A percentile compares a stretch with the other conserved stretches of the same genome.
Conservation (phyloP, 2,329 filamentous ascomycete species). For the Penicillium sp. region DNA sequence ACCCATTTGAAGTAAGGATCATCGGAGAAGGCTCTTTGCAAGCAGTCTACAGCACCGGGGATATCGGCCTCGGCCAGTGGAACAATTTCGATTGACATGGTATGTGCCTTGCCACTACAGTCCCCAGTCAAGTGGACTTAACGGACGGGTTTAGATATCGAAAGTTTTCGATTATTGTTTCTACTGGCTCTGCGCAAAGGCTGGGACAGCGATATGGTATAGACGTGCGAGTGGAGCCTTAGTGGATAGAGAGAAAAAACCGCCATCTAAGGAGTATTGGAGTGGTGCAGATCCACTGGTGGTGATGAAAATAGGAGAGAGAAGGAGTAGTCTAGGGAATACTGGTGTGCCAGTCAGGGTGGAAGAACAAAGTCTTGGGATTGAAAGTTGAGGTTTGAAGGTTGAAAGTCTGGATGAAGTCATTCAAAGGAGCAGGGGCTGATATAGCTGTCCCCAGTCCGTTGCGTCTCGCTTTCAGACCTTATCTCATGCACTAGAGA, state of each 20-base stretch:
- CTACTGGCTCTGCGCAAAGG: constrained; percentile 32
- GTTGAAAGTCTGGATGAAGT: constrained; percentile 1
- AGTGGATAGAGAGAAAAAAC: constrained; percentile 30
- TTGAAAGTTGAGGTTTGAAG: neutral
- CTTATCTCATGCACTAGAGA: constrained; percentile 9
- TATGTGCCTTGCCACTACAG: constrained; percentile 20
- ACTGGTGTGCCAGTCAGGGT: constrained; percentile 5
- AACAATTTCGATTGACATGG: constrained; percentile 55
- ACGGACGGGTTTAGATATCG: constrained; percentile 17
- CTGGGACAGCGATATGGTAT: constrained; percentile 35
- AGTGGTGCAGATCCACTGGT: constrained; percentile 17
- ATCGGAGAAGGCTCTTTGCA: constrained; percentile 64
- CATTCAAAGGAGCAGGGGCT: constrained; percentile 5
- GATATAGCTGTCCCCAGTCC: constrained; percentile 16
- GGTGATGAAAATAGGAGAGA: constrained; percentile 1
- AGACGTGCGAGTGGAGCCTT: constrained; percentile 31
- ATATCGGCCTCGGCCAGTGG: constrained; percentile 60
- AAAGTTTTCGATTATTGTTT: constrained; percentile 14
- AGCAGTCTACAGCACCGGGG: constrained; percentile 61
- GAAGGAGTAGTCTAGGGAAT: constrained; percentile 1
- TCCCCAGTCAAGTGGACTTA: constrained; percentile 9
- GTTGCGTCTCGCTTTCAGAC: constrained; percentile 8
- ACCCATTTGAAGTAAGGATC: constrained; percentile 68
- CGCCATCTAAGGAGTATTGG: constrained; percentile 32
- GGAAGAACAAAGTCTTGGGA: neutral